phyloP scores from a whole-genome alignment of 305 asterid species.

The Fraxinus velutina region DNA sequence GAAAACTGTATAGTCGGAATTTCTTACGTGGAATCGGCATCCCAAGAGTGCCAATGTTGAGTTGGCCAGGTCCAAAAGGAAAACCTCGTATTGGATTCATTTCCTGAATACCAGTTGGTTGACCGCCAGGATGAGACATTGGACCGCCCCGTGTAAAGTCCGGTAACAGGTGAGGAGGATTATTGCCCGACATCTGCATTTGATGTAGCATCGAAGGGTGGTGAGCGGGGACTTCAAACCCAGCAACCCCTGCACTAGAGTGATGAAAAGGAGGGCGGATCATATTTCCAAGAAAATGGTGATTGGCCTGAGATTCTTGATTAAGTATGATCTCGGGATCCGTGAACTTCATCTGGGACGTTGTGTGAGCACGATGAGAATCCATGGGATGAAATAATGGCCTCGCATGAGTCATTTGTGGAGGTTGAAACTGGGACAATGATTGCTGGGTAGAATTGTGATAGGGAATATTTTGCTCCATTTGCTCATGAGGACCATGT shows the following conservation, averaged over 20 bases:
- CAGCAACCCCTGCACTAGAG: slow-evolving; percentile 35
- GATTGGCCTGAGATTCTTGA: slow-evolving; percentile 48
- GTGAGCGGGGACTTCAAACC: slow-evolving; percentile 47
- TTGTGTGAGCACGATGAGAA: slow-evolving; percentile 52
- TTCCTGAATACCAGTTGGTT: slow-evolving; percentile 50
- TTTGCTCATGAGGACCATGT: slow-evolving; percentile 44
- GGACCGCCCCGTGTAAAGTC: slow-evolving; percentile 50
- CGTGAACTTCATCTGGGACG: slow-evolving; percentile 55
- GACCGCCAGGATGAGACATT: slow-evolving; percentile 49
- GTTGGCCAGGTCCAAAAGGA: slow-evolving; percentile 53
- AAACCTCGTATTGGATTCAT: slow-evolving; percentile 56
- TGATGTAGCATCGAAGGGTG: slow-evolving; percentile 57
- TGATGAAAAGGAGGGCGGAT: slow-evolving; percentile 57
- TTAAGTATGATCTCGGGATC: slow-evolving; percentile 48
- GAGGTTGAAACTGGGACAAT: slow-evolving; percentile 41
- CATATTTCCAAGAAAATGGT: slow-evolving; percentile 47
- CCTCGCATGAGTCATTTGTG: slow-evolving; percentile 53
- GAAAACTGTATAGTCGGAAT: not conserved
- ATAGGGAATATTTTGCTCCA: slow-evolving; percentile 45
- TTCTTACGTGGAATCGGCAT: slow-evolving; percentile 56
- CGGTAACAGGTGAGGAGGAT: slow-evolving; percentile 46
- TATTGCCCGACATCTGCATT: slow-evolving; percentile 58
- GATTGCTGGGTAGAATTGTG: slow-evolving; percentile 52
- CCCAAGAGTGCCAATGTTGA: slow-evolving; percentile 47
- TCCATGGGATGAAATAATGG: slow-evolving; percentile 57